Conservation (phyloP, 2,329 filamentous ascomycete genomes). For the Pseudodiploospora longispora region DNA sequence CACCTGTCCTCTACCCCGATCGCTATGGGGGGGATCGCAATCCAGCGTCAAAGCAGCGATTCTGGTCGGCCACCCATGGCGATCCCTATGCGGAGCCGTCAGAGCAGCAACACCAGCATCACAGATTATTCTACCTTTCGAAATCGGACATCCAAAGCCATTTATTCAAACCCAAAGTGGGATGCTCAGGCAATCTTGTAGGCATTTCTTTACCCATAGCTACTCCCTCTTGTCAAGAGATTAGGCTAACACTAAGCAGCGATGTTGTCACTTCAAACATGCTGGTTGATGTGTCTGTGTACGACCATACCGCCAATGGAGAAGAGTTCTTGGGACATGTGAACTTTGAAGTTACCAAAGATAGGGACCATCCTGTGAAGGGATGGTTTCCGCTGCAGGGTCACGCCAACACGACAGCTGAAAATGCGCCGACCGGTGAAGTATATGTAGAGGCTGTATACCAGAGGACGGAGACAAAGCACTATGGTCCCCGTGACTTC, state of each 20-base stretch:
- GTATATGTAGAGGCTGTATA: slow-evolving; percentile 82
- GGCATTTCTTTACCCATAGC: slow-evolving; percentile 29
- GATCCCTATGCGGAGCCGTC: slow-evolving; percentile 93
- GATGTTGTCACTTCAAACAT: slow-evolving; percentile 91
- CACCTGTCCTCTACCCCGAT: slow-evolving; percentile 37
- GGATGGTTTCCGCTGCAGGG: slow-evolving; percentile 81
- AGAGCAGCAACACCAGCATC: slow-evolving; percentile 89
- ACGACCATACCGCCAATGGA: slow-evolving; percentile 69
- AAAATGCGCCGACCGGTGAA: slow-evolving; percentile 75
- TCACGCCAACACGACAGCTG: slow-evolving; percentile 60
- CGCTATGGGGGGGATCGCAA: slow-evolving; percentile 47
- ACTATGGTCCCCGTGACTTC: slow-evolving; percentile 92
- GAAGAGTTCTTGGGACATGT: slow-evolving; percentile 92
- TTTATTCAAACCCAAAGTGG: slow-evolving; percentile 83
- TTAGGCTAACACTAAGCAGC: slow-evolving; percentile 38
- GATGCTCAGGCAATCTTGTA: slow-evolving; percentile 94
- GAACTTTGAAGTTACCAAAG: slow-evolving; percentile 61
- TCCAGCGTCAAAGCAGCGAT: slow-evolving; percentile 68
- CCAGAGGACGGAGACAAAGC: slow-evolving; percentile 79
- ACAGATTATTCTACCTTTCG: slow-evolving; percentile 55
- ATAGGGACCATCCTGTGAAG: slow-evolving; percentile 62
- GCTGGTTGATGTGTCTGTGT: slow-evolving; percentile 86
- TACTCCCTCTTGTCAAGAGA: not conserved
- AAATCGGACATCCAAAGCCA: slow-evolving; percentile 46
- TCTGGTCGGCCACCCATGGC: slow-evolving; percentile 76